Evolutionary conservation across 2,329 filamentous ascomycete species (phyloP).

Genomic region (Neurospora sp.): DNA sequence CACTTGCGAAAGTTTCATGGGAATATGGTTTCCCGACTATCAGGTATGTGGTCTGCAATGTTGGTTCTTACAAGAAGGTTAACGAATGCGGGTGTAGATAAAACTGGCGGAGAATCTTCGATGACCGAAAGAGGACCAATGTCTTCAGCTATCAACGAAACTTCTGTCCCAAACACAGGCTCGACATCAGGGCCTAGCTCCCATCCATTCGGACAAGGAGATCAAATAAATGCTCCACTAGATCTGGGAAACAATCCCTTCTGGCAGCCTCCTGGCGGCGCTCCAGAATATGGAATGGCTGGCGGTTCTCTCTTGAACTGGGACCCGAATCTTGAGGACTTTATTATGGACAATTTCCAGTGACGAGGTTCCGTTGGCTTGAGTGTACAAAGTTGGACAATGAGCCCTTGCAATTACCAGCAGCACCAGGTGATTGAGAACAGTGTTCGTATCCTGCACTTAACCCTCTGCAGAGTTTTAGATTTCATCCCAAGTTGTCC

Average conservation of each 20-base stretch:
- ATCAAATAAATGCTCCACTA: background rate
- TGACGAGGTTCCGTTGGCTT: background rate
- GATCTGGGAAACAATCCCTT: slow-evolving; percentile 7
- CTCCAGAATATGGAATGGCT: slow-evolving; percentile 6
- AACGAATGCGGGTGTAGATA: background rate
- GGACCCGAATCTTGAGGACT: slow-evolving; percentile 11
- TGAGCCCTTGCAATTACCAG: background rate
- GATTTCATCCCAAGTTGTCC: background rate
- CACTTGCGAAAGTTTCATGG: slow-evolving; percentile 11
- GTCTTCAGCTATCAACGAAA: background rate
- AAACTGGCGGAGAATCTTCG: background rate
- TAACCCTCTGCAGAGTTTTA: background rate
- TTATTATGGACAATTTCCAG: background rate
- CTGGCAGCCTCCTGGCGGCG: slow-evolving; percentile 6
- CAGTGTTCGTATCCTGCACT: background rate
- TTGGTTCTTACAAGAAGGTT: background rate
- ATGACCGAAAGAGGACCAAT: background rate
- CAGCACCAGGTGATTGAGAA: background rate
- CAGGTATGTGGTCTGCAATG: slow-evolving; percentile 4
- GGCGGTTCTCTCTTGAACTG: slow-evolving; percentile 11
- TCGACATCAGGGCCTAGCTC: background rate
- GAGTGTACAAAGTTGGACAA: background rate
- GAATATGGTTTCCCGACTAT: slow-evolving; percentile 9
- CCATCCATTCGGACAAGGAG: background rate
- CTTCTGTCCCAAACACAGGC: background rate